Evolutionary conservation across 352 stramenopile species (phyloP).

Genomic region (Phytophthora fragariae): DNA sequence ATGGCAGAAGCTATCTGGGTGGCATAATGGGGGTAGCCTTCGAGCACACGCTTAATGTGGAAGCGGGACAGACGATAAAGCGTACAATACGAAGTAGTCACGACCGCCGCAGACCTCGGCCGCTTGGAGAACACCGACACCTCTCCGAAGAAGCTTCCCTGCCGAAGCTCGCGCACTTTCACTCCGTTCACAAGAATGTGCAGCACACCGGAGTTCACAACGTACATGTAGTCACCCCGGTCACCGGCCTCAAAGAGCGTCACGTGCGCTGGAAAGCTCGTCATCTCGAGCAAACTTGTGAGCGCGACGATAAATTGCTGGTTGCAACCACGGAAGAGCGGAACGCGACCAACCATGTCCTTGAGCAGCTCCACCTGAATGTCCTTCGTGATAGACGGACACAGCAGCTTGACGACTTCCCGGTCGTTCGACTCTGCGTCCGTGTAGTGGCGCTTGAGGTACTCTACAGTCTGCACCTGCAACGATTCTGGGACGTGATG

Average conservation of each 20-base stretch:
- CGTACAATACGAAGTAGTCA: slow-evolving; percentile 68
- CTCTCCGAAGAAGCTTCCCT: slow-evolving; percentile 75
- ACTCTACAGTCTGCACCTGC: slow-evolving; percentile 61
- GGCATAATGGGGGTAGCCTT: slow-evolving; percentile 64
- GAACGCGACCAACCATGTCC: slow-evolving; percentile 61
- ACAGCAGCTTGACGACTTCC: slow-evolving; percentile 66
- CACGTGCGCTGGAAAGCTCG: slow-evolving; percentile 61
- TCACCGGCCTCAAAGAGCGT: slow-evolving; percentile 65
- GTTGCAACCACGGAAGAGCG: slow-evolving; percentile 71
- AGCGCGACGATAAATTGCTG: slow-evolving; percentile 69
- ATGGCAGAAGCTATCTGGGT: slow-evolving; percentile 49
- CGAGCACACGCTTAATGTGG: slow-evolving; percentile 64
- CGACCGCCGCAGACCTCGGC: slow-evolving; percentile 61
- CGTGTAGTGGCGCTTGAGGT: slow-evolving; percentile 73
- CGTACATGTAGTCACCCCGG: slow-evolving; percentile 74
- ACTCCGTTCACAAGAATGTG: slow-evolving; percentile 63
- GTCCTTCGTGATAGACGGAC: slow-evolving; percentile 77
- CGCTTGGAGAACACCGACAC: slow-evolving; percentile 74
- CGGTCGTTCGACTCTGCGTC: slow-evolving; percentile 74
- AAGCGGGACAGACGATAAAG: slow-evolving; percentile 71
- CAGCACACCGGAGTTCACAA: slow-evolving; percentile 69
- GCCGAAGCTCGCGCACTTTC: slow-evolving; percentile 68
- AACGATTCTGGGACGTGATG: slow-evolving; percentile 63
- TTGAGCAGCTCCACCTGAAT: slow-evolving; percentile 79
- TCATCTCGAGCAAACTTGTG: slow-evolving; percentile 73